A percentile compares a stretch with the other conserved stretches of the same genome.
Evolutionary conservation across 345 rosid species (phyloP).

Genomic region (Populus pruinosa): DNA sequence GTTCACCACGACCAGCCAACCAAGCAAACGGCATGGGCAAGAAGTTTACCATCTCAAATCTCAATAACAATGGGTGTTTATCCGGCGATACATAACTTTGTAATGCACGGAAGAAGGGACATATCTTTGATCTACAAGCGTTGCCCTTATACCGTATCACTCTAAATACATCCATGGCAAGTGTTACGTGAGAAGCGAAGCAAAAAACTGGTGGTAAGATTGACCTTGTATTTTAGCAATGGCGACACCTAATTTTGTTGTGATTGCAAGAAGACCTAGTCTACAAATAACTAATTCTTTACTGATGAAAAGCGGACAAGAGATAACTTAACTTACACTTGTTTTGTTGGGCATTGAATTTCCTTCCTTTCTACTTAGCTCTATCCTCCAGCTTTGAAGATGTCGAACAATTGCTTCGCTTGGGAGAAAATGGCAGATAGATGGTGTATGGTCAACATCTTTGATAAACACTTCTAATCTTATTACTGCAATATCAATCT

Average conservation of each 20-base stretch:
- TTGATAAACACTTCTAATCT: background rate
- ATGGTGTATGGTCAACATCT: slow-evolving; percentile 5
- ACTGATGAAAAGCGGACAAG: no score
- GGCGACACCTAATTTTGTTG: background rate
- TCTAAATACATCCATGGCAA: background rate
- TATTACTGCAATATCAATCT: background rate
- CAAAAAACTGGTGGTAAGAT: background rate
- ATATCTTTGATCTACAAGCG: no score
- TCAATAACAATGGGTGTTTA: no score
- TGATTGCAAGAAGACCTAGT: background rate
- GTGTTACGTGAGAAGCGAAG: background rate
- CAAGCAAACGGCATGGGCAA: background rate
- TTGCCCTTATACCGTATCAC: no score
- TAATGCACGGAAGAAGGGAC: no score
- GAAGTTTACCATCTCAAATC: background rate
- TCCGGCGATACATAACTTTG: no score
- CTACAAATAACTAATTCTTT: no score
- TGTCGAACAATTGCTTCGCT: slow-evolving; percentile 1
- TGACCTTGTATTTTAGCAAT: no score
- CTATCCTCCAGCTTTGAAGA: background rate
- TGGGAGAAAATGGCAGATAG: slow-evolving; percentile 7
- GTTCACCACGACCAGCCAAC: background rate
- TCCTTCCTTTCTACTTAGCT: no score
- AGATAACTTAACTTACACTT: no score
- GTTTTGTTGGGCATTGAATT: no score